These are phyloP conservation scores for Ogataea pini DNA, from an alignment of 805 yeast species.

Conservation along the genomic window DNA sequence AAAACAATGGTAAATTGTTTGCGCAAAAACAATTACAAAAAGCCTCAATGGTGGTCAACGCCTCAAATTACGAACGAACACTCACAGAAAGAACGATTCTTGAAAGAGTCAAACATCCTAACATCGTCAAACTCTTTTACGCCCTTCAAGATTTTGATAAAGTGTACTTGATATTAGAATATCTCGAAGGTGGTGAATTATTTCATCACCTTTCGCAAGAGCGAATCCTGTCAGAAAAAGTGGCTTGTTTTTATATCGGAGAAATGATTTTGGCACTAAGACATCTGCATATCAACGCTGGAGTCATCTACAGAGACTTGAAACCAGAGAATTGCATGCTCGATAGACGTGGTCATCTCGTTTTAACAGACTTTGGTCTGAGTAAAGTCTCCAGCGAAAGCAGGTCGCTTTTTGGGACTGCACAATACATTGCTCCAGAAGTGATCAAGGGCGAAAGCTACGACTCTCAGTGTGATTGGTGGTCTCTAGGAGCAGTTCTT, in stretches of 20 bases:
- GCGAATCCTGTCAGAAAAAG: constrained; percentile 54
- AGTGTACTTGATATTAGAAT: constrained; percentile 74
- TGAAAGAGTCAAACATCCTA: constrained; percentile 71
- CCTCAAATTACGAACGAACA: constrained; percentile 67
- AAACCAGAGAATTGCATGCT: constrained; percentile 89
- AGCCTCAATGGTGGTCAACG: constrained; percentile 69
- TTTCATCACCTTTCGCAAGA: constrained; percentile 59
- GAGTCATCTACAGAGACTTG: constrained; percentile 83
- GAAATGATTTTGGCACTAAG: constrained; percentile 76
- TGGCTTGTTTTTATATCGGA: constrained; percentile 76
- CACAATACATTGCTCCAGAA: constrained; percentile 90
- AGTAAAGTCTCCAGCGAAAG: constrained; percentile 51
- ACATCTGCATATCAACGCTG: constrained; percentile 69
- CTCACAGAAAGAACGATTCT: constrained; percentile 77
- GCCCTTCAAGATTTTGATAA: constrained; percentile 81
- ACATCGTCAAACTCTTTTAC: constrained; percentile 77
- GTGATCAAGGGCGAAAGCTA: constrained; percentile 75
- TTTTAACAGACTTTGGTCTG: constrained; percentile 84
- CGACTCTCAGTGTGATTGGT: constrained; percentile 84
- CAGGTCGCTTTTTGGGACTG: constrained; percentile 69
- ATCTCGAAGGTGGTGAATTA: constrained; percentile 87
- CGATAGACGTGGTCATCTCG: constrained; percentile 75
- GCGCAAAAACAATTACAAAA: constrained; percentile 87
- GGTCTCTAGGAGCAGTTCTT: constrained; percentile 84
- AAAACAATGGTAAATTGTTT: constrained; percentile 58